A percentile compares a stretch with the other conserved stretches of the same genome.
These are phyloP conservation scores for Suhomyces sp. DNA, from an alignment of 805 yeast species.

Conservation along the genomic window DNA sequence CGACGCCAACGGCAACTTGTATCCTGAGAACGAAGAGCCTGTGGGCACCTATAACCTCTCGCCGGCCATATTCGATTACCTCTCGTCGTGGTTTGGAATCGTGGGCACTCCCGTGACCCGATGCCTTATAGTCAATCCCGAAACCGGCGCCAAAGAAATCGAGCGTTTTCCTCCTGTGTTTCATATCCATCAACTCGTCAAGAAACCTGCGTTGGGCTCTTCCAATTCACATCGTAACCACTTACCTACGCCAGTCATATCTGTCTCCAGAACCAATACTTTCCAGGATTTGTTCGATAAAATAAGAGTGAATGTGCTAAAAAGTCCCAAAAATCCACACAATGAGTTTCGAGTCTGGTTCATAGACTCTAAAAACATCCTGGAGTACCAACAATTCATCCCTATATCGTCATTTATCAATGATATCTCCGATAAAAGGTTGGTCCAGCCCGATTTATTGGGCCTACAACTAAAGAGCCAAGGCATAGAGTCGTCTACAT, in stretches of 20 bases:
- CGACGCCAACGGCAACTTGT: conserved; percentile 45
- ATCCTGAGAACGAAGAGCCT: conserved; percentile 19
- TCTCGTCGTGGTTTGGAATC: conserved; percentile 56
- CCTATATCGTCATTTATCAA: conserved; percentile 24
- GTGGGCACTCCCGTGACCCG: conserved; percentile 35
- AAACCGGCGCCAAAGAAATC: conserved; percentile 25
- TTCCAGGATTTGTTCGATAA: conserved; percentile 32
- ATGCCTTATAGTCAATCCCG: conserved; percentile 21
- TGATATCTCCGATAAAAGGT: conserved; percentile 26
- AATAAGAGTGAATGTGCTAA: conserved; percentile 20
- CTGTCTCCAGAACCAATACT: conserved; percentile 31
- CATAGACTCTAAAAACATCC: conserved; percentile 22
- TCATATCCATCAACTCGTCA: conserved; percentile 31
- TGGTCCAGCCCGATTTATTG: conserved; percentile 25
- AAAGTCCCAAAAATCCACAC: conserved; percentile 12
- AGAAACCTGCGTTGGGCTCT: conserved; percentile 9
- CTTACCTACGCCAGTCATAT: conserved; percentile 12
- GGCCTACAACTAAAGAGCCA: conserved; percentile 26
- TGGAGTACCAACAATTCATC: conserved; percentile 22
- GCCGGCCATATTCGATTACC: conserved; percentile 41
- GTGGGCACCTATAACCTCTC: conserved; percentile 31
- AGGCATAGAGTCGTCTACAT: conserved; percentile 15
- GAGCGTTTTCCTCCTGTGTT: conserved; percentile 39
- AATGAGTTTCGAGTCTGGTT: conserved; percentile 36
- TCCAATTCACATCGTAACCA: neutral